phyloP scores from a whole-genome alignment of 257 asterid genomes.

The Lantana camara region DNA sequence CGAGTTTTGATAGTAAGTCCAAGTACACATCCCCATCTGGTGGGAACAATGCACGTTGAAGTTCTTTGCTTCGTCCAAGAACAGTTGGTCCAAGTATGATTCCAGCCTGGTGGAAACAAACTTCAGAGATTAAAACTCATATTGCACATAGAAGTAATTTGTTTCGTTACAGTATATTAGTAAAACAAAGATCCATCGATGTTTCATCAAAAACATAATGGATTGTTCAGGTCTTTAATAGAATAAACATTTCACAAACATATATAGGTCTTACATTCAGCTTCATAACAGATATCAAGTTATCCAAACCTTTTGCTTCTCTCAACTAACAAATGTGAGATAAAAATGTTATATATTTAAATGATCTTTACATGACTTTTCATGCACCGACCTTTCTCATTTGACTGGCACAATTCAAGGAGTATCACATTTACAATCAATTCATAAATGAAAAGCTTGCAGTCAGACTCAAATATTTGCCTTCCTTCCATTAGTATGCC shows the following conservation, averaged over 20 bases:
- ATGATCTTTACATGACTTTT: not conserved
- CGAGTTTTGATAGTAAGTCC: conserved; percentile 69
- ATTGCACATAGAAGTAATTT: not conserved
- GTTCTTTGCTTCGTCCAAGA: conserved; percentile 42
- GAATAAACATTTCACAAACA: no score
- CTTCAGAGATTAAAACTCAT: not conserved
- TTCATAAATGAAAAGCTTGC: not conserved
- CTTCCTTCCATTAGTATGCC: not conserved
- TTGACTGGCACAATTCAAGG: not conserved
- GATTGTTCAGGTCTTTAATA: not conserved
- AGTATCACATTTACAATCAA: not conserved
- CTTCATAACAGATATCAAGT: not conserved
- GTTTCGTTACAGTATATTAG: no score
- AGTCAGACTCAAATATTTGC: not conserved
- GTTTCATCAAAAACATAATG: not conserved
- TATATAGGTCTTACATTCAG: not conserved
- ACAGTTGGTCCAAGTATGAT: conserved; percentile 75
- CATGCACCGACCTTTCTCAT: not conserved
- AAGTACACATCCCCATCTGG: conserved; percentile 59
- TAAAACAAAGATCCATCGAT: not conserved
- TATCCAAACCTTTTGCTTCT: not conserved
- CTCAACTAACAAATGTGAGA: not conserved
- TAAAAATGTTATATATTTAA: not conserved
- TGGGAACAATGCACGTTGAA: conserved; percentile 49
- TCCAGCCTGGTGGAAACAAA: conserved; percentile 64